Base-by-base conservation (phyloP, 106 monocot species). In the Dendrobium huoshanense region DNA sequence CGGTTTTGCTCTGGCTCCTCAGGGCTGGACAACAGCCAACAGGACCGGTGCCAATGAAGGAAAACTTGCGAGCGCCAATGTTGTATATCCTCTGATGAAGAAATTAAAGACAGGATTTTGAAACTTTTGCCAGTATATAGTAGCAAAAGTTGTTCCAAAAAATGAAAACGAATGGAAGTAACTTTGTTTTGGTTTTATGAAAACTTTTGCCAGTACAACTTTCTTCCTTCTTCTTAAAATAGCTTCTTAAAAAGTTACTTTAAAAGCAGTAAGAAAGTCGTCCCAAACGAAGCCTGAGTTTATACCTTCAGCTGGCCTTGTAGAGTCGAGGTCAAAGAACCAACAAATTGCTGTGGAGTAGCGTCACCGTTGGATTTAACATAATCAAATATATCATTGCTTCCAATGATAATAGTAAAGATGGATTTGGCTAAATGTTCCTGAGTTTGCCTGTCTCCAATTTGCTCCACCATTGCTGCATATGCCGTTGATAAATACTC, bases 31-130 rank as follows among this genome's bases (percentile, higher is more conserved):
- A 77, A 47, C 89, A 89, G 6, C 92, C 89, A 9, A 89, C 80
- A 0, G 87, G 81, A n/a, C 85, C 83, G 2, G 85, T 82, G 2
- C 87, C 89, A 1, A 92, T 24, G 20, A 89, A 77, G 10, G 31
- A 59, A 40, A 92, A 75, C 77, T 87, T 92, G 0, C 89, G 81
- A 16, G 85, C 92, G 15, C 89, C 92, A 1, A 92, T 83, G 4
- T 82, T 79, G 92, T 89, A 85, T 15, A 89, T 56, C 19, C 59
- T 85, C 89, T 92, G 85, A 76, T 18, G 40, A 55, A 48, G 44
- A 70, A 24, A 27, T 27, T 27, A 27, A 51, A 27, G 19, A 13
- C 45, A 22, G 13, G 17, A 80, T 18, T 9, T 29, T 43, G 44
- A 68, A 1, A 7, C n/a, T 24, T 37, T 42, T 70, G 70, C 11